phyloP scores from a whole-genome alignment of 257 asterid genomes.

The Forsythia suspensa region DNA sequence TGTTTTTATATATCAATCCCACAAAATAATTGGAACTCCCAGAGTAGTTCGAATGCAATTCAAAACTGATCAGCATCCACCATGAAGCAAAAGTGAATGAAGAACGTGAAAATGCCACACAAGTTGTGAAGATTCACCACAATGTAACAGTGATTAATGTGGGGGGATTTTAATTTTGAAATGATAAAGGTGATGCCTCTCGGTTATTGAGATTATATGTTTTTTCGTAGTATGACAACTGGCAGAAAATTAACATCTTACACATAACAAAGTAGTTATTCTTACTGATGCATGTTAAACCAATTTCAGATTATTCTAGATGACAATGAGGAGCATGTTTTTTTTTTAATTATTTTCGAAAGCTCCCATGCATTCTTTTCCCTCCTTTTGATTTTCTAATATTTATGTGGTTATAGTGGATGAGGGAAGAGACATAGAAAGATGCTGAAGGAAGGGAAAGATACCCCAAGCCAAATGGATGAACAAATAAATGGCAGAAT shows the following conservation, averaged over 20 bases:
- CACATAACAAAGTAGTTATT: background rate
- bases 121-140: background rate
- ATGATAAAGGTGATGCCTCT: background rate
- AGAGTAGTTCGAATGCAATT: slow-evolving; percentile 8
- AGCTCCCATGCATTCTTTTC: background rate
- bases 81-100: slow-evolving; percentile 1
- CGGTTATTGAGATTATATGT: background rate
- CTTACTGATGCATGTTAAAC: background rate
- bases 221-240: background rate
- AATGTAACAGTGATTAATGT: background rate
- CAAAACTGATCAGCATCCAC: background rate
- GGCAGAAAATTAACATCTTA: background rate
- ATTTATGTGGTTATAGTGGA: background rate
- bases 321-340: background rate
- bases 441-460: background rate
- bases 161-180: background rate
- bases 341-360: background rate
- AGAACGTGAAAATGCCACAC: background rate
- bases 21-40: slow-evolving; percentile 1
- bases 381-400: background rate
- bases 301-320: background rate
- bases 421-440: background rate
- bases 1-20: slow-evolving; percentile 7
- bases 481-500: background rate
- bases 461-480: background rate